phyloP scores from a whole-genome alignment of 164 flowering plant species.

The Annona squamosa region DNA sequence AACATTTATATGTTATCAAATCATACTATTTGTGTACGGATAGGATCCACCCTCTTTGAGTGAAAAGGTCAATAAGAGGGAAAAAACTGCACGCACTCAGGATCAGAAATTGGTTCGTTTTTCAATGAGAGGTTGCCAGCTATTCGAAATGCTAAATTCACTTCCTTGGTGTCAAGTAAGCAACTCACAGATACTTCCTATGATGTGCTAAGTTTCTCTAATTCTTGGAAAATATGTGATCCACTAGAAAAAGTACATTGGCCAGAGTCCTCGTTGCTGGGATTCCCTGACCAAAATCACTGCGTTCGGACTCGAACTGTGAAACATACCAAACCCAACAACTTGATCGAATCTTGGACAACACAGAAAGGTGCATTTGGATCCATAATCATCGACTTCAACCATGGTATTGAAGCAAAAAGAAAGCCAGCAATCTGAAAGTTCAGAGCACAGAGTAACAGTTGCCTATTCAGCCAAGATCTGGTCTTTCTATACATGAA shows the following conservation, averaged over 20 bases:
- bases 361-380: conserved; percentile 68
- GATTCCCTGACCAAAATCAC: neutral
- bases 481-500: neutral
- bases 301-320: no score
- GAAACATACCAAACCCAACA: conserved; percentile 58
- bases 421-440: conserved; percentile 57
- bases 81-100: neutral
- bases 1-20: neutral
- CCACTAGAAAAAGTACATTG: no score
- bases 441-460: neutral
- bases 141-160: no score
- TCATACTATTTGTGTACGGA: neutral
- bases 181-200: no score
- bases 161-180: no score
- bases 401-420: conserved; percentile 63
- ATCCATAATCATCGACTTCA: conserved; percentile 62
- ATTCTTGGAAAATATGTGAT: no score
- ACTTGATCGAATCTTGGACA: conserved; percentile 55
- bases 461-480: neutral
- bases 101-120: no score
- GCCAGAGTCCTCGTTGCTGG: neutral
- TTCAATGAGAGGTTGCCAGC: neutral
- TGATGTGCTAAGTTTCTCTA: no score
- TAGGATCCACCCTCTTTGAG: neutral
- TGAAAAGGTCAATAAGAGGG: neutral